Percentiles rank a stretch among this genome's conserved stretches.
Conservation (phyloP, 306 rosid genomes). For the Cucurbita pepo region DNA sequence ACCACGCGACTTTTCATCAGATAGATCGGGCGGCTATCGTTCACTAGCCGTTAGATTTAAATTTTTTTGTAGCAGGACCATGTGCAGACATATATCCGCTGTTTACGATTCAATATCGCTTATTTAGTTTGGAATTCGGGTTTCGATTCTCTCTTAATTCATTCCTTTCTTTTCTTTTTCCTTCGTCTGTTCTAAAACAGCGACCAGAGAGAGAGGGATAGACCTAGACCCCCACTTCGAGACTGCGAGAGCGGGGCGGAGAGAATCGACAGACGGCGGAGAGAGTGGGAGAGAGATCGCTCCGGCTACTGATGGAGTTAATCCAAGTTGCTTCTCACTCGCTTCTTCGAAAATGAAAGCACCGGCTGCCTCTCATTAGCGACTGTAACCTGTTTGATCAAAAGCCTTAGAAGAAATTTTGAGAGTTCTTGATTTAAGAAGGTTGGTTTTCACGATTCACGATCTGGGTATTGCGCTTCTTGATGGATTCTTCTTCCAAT, state of each 20-base stretch:
- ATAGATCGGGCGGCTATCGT: constrained; percentile 14
- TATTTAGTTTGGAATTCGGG: not conserved
- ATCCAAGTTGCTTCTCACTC: constrained; percentile 17
- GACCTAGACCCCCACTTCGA: not conserved
- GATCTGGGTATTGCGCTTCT: constrained; percentile 13
- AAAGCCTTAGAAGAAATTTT: not conserved
- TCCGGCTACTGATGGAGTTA: constrained; percentile 12
- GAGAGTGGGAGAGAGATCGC: constrained; percentile 13
- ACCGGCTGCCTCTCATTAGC: not conserved
- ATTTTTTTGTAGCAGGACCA: constrained; percentile 7
- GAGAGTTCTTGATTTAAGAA: not conserved
- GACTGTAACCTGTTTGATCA: constrained; percentile 9
- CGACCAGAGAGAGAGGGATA: not conserved
- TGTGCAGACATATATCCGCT: constrained; percentile 31
- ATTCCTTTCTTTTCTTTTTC: not conserved
- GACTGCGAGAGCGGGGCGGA: not conserved
- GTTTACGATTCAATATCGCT: constrained; percentile 15
- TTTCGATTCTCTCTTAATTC: not conserved
- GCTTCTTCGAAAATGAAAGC: constrained; percentile 1
- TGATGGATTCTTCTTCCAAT: constrained; percentile 14
- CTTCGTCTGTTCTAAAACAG: not conserved
- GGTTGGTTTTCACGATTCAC: not conserved
- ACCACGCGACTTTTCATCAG: constrained; percentile 24
- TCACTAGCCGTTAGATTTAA: constrained; percentile 36
- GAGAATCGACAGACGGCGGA: not conserved